Base-by-base conservation (phyloP, 805 yeast species). In the Cyberlindnera meyerae region DNA sequence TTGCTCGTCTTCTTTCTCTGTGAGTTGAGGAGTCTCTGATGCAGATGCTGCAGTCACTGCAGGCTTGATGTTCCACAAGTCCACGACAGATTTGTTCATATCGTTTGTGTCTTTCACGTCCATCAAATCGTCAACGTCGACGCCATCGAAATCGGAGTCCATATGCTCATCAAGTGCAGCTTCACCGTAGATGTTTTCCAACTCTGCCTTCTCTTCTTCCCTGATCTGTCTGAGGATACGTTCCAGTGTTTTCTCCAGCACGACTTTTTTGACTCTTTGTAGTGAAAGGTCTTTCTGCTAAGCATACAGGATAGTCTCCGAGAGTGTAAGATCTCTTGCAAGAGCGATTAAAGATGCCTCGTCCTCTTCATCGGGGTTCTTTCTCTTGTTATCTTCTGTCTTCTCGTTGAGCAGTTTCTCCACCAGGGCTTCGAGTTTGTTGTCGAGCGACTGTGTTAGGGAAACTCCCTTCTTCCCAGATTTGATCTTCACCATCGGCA, bases 41-140 rank as follows among this genome's bases (percentile, higher is more conserved):
- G 35, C 29, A n/a, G n/a, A n/a, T 2, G 38, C 11, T 4, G 30
- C 18, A 2, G 41, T 36, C 1, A 27, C 33, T 17, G 44, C 41
- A 11, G 51, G 44, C 47, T 55, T 57, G 11, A 59, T 47, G 24
- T 64, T 70, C 96, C 97, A 89, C 32, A 77, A 57, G 14, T 76
- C 69, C 0, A 83, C 83, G 3, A 89, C 82, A 15, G 82, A 75
- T 52, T 80, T 85, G 57, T 90, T 90, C 62, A 87, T 71, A 4
- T 72, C 63, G 49, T 89, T 89, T 3, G 68, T 55, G 39, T 84
- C 85, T 33, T 63, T 65, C 5, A 73, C 86, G 4, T 73, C 76
- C 84, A 85, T 77, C 39, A 86, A 47, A 17, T 74, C 74, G 14
- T 66, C 65, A 8, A 58, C 66, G 18, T 63, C 47, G 3, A 47